These are phyloP conservation scores for Aureobasidium sp. DNA, from an alignment of 2,329 filamentous ascomycete genomes.

Conservation along the genomic window DNA sequence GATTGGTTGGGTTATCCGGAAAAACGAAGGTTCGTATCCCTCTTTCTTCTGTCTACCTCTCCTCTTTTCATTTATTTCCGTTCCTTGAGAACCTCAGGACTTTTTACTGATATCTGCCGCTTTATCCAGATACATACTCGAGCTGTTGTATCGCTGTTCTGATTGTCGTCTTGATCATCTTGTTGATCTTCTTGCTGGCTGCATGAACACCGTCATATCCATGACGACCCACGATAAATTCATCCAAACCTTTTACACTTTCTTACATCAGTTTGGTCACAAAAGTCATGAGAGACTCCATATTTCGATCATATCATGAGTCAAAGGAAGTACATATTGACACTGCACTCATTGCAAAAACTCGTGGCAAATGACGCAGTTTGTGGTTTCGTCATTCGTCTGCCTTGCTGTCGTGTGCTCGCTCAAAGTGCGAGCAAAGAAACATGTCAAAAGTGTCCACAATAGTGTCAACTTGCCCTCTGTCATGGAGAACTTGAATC, in stretches of 20 bases:
- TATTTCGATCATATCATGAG: not conserved
- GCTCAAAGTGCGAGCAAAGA: not conserved
- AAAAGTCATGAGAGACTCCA: not conserved
- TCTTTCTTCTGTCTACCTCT: too few species aligned
- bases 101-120: not conserved
- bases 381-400: not conserved
- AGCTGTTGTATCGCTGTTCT: conserved; percentile 87
- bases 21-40: conserved; percentile 70
- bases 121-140: conserved; percentile 55
- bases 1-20: conserved; percentile 73
- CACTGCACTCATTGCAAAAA: not conserved
- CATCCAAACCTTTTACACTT: not conserved
- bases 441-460: not conserved
- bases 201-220: conserved; percentile 38
- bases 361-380: conserved; percentile 1
- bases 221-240: not conserved
- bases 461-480: not conserved
- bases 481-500: not conserved
- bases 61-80: not conserved
- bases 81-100: not conserved
- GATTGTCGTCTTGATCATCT: conserved; percentile 79
- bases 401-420: not conserved
- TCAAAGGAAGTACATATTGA: not conserved
- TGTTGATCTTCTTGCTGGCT: conserved; percentile 71
- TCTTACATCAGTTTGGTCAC: not conserved